Conservation (phyloP, 2,329 filamentous ascomycete genomes). For the Seiridium unicorne region DNA sequence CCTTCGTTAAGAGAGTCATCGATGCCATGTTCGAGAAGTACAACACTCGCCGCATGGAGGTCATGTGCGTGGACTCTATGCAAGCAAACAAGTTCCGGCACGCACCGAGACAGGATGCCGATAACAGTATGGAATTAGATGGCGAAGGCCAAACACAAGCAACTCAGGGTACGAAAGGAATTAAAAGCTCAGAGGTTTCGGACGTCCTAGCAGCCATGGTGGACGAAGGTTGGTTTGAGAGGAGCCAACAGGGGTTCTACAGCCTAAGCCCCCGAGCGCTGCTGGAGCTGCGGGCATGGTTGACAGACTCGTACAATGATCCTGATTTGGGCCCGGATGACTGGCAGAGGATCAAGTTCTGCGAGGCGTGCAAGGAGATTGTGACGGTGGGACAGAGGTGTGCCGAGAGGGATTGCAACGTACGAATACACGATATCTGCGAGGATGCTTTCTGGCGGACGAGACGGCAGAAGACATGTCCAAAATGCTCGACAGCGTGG, state of each 20-base stretch:
- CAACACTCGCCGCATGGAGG: conserved; percentile 77
- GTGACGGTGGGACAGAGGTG: conserved; percentile 84
- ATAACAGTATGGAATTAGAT: conserved; percentile 21
- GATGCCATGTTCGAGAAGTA: conserved; percentile 90
- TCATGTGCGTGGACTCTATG: conserved; percentile 77
- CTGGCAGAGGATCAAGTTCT: conserved; percentile 78
- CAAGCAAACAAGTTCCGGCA: conserved; percentile 72
- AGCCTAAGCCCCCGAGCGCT: conserved; percentile 73
- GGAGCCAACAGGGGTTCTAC: conserved; percentile 70
- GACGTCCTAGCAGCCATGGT: conserved; percentile 67
- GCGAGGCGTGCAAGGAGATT: conserved; percentile 84
- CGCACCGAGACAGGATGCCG: conserved; percentile 35
- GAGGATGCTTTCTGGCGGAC: conserved; percentile 70
- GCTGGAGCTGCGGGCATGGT: conserved; percentile 81
- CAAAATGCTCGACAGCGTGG: conserved; percentile 56
- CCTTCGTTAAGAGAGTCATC: conserved; percentile 82
- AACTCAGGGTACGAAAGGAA: conserved; percentile 37
- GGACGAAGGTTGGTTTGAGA: conserved; percentile 81
- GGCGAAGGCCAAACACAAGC: conserved; percentile 31
- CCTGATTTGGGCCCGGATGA: conserved; percentile 56
- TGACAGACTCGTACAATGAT: conserved; percentile 89
- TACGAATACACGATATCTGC: conserved; percentile 77
- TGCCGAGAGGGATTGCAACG: conserved; percentile 61
- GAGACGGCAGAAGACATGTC: conserved; percentile 61
- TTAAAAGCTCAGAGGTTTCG: conserved; percentile 80